Evolutionary conservation across 2,329 filamentous ascomycete species (phyloP), one percentile per base, ranked within the genome.

Genomic region (Furcasterigmium furcatum): DNA sequence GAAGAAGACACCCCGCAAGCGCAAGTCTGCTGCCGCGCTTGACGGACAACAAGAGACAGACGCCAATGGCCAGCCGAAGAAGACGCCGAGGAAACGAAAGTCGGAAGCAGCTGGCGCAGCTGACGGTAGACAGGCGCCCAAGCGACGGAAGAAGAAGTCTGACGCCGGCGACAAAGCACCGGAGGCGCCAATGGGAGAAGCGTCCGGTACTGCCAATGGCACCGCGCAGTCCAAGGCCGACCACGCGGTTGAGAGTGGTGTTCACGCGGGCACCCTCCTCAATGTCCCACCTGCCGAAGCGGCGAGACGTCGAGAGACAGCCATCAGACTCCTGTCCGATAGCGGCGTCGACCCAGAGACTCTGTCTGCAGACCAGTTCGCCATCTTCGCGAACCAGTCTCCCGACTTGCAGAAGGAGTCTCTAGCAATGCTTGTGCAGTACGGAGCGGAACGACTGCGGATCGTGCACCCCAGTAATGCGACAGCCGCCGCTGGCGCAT

Each of bases 331-430:
- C 24, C 67, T 82, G 5, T 60, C 39, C 3, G 65, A 67, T 2
- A 69, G 62, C n/a, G 68, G 66, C 5, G 69, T 82, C n/a, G 71
- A 79, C 30, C 77, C 76, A 1, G 61, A 65, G 3, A 74, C 76
- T 1, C 62, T 82, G 9, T 77, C 74, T 1, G 50, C 60, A 4
- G 78, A 82, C 38, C 79, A 82, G 54, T 79, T 82, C 49, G 73
- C 65, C 52, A 82, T 81, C 14, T 80, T 83, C 52, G 68, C 78
- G 9, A 82, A 83, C 45, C 79, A 83, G 58, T 72, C 77, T 1
- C 77, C 78, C 0, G 68, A 73, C 4, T 59, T 82, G 6, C 79
- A 82, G 51, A 63, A 65, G 43, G 70, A 77, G 44, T 82, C 79
- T 1, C 60, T 83, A 13, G 68, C 65, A 2, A 78, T 83, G 77